Evolutionary conservation across 192 early-diverging fungal species (phyloP), one percentile per base, ranked within the genome.

Genomic region (Backusella tuberculispora): DNA sequence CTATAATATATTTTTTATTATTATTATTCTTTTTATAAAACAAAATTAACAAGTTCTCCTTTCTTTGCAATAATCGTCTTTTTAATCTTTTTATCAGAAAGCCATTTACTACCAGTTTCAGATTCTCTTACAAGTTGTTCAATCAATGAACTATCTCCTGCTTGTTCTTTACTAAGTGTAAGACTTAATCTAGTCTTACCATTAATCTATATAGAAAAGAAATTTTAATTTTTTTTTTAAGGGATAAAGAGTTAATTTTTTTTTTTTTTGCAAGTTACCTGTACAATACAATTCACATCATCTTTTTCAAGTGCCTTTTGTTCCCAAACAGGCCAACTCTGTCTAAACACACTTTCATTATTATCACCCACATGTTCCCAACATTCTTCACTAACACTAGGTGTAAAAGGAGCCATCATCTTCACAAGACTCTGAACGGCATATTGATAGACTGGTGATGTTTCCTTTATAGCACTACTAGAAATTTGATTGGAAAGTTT

Each of bases 21-120:
- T n/a, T 21, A 45, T 38, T 47, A 15, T 47, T 38, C 26, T 12
- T 78, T 68, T 65, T 76, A 73, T 43, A 83, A 10, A 12, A 97
- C 88, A 81, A 95, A 89, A 76, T 94, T 97, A 24, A 96, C 81
- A 4, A 94, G 77, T 70, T 89, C 90, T 46, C 92, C 92, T 34
- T 84, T 85, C 74, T 92, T 91, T 47, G 88, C 89, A 38, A 93
- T 86, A 43, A 97, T 88, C 38, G 88, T 83, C 42, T 83, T 86
- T 72, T 87, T 87, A 66, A 90, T 77, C 17, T 76, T 67, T 29
- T 80, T 63, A 47, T 88, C 87, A 63, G 75, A 71, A 7, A 91
- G 72, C 88, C 88, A 94, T 70, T 90, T 90, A 15, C 77, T 44
- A 29, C 85, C 80, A 13, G 72, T 69, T 24, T 84, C 71, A 46